Evolutionary conservation across 345 rosid genomes (phyloP).

Genomic region (Litchi chinensis): DNA sequence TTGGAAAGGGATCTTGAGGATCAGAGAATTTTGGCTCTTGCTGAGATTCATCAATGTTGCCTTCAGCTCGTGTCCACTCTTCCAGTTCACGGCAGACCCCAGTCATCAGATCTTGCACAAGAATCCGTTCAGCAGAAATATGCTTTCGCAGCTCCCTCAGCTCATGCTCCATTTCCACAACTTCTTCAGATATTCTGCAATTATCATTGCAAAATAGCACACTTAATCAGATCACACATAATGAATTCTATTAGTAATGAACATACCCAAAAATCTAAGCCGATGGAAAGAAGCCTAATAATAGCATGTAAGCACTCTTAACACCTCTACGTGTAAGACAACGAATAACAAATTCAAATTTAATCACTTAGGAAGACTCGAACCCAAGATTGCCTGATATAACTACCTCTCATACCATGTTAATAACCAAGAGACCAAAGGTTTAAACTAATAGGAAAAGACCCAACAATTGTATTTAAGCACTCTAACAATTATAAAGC

Average conservation of each 20-base stretch:
- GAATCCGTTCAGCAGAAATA: constrained; percentile 82
- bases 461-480: too few species aligned
- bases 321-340: too few species aligned
- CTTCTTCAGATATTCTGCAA: constrained; percentile 91
- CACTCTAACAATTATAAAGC: not conserved
- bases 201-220: constrained; percentile 22
- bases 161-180: constrained; percentile 93
- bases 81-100: constrained; percentile 78
- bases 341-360: too few species aligned
- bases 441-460: too few species aligned
- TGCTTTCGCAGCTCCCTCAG: constrained; percentile 78
- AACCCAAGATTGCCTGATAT: too few species aligned
- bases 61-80: constrained; percentile 57
- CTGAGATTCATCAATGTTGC: constrained; percentile 35
- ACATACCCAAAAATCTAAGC: too few species aligned
- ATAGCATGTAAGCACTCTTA: too few species aligned
- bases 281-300: too few species aligned
- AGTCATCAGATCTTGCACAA: constrained; percentile 85
- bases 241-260: not conserved
- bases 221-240: not conserved
- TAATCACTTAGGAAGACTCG: too few species aligned
- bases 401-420: too few species aligned
- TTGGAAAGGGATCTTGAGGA: constrained; percentile 34
- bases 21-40: constrained; percentile 38
- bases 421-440: too few species aligned